Percentiles rank a stretch among this genome's conserved stretches.
phyloP scores from a whole-genome alignment of 2,329 filamentous ascomycete genomes.

The Ampelomyces quisqualis region DNA sequence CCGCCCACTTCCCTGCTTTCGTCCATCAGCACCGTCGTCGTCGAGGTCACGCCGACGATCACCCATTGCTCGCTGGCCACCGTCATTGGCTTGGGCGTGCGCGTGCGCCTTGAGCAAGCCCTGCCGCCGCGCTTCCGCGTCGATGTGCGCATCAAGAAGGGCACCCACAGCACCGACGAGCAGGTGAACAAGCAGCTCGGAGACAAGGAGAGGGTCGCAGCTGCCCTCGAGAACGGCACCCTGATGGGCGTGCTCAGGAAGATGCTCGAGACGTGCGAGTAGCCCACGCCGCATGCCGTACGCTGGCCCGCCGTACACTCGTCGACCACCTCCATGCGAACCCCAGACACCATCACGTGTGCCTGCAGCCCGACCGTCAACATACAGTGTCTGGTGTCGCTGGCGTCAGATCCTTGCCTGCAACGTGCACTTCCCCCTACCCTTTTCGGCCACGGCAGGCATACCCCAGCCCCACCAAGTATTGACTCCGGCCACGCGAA shows the following conservation, averaged over 20 bases:
- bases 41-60: slow-evolving; percentile 93
- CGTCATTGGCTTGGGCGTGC: slow-evolving; percentile 89
- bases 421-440: background rate
- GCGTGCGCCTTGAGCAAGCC: slow-evolving; percentile 86
- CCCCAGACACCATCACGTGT: background rate
- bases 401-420: background rate
- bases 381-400: background rate
- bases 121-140: slow-evolving; percentile 89
- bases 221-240: slow-evolving; percentile 89
- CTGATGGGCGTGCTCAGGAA: slow-evolving; percentile 85
- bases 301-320: background rate
- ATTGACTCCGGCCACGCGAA: slow-evolving; percentile 1
- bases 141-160: slow-evolving; percentile 92
- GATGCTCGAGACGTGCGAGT: slow-evolving; percentile 86
- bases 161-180: slow-evolving; percentile 91
- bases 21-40: slow-evolving; percentile 71
- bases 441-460: slow-evolving; percentile 1
- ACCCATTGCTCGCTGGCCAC: slow-evolving; percentile 96
- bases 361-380: background rate
- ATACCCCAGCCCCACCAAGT: slow-evolving; percentile 6
- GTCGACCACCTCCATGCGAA: background rate
- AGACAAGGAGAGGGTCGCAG: slow-evolving; percentile 95
- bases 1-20: slow-evolving; percentile 64
- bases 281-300: slow-evolving; percentile 4
- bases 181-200: slow-evolving; percentile 96